Base-by-base conservation (phyloP, 441 rosid genomes). In the Erodium moschatum region DNA sequence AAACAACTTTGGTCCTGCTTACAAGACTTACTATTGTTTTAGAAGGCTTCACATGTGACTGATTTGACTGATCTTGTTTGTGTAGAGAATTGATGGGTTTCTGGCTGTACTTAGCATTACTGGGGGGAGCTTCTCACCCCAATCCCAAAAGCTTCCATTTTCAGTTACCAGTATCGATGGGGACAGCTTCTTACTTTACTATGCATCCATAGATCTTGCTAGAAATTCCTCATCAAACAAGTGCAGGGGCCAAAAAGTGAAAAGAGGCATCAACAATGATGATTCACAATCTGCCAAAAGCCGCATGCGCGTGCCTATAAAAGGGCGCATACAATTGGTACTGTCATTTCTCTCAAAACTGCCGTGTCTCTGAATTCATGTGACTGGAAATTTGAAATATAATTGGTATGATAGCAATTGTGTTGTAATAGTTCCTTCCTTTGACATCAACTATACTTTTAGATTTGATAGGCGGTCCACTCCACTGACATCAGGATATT, bases 261-360 rank as follows among this genome's bases (percentile, higher is more conserved):
- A 78, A 75, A 80, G 70, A 72, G 82, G 75, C 73, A 75, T 63
- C 67, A 73, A 77, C 21, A 82, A 71, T 77, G 82, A 84, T 77
- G 96, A 86, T 75, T 70, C 80, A 61, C 96, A 85, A 78, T 73
- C 82, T 75, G 75, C 87, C 66, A 86, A 84, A 81, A 90, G 87
- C 76, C 82, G 89, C 21, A 64, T 85, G 44, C 86, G 92, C 68
- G 80, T 93, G 67, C 97, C 98, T 54, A 83, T 90, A 87, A 93
- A 93, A 88, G 98, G 98, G 71, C 91, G 97, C 69, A 85, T 93
- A 69, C 97, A 93, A 75, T 81, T 90, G 92, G 98, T 93, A 86
- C 65, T 65, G 35, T 72, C 73, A 78, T 65, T 56, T 61, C 71
- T 74, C 52, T 63, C 5, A 6, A 63, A 69, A 56, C 27, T 20